Evolutionary conservation across 2,329 filamentous ascomycete species (phyloP), one percentile per base, ranked within the genome.

Genomic region (Chrysoporthe cubensis): DNA sequence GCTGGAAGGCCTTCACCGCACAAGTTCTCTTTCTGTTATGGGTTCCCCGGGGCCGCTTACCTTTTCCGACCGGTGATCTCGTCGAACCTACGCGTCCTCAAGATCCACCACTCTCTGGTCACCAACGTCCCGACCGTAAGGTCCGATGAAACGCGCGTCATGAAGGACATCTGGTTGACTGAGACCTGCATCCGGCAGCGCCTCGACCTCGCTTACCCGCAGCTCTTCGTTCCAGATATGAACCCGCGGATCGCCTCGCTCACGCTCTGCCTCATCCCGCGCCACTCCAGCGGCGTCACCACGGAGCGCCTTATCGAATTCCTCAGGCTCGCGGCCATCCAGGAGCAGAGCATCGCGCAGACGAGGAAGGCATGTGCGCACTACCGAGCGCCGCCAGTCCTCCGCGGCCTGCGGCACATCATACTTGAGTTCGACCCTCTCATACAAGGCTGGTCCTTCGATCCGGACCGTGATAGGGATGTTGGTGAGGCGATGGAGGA

Each of bases 31-130:
- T 42, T 11, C 37, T 60, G 7, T 34, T 72, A 74, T 40, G 86
- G 85, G 18, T 75, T 84, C 8, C 71, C 84, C 11, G 82, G 83
- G 8, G 76, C 78, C 4, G 76, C 81, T 0, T 79, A 87, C 71
- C 71, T 84, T 9, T 82, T 87, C 65, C 81, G 86, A 0, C 85
- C 86, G 0, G 81, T 84, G 0, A 76, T 85, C 62, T 85, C 84
- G 1, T 82, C 84, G 1, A 86, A 86, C 70, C 77, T 90, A 4
- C 82, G 83, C 43, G 78, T 78, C 1, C 75, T 90, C 1, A 82
- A 84, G 14, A 77, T 88, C 6, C 88, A 90, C 63, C 88, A 90
- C 73, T 89, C 87, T 0, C 71, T 89, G 1, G 81, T 90, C 6
- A 90, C 88, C 0, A 80, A 82, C 52, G 79, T 86, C 9, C 84